A percentile compares a stretch with the other conserved stretches of the same genome.
These are phyloP conservation scores for Dendrobium nobile DNA, from an alignment of 106 monocot genomes.

Conservation along the genomic window DNA sequence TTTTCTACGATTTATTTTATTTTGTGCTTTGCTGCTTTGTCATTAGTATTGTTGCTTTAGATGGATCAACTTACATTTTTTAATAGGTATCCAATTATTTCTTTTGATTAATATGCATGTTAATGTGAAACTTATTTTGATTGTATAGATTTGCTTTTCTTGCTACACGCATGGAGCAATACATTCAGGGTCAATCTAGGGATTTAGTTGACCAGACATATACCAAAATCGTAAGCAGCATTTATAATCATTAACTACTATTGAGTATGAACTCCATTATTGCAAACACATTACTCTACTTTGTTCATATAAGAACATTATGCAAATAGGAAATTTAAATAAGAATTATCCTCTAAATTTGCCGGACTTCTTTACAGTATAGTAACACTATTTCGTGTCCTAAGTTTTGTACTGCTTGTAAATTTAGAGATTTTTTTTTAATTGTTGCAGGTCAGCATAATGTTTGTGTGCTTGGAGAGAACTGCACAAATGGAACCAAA, in stretches of 20 bases:
- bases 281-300: not conserved
- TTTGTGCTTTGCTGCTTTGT: not conserved
- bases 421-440: not conserved
- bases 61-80: not conserved
- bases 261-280: not conserved
- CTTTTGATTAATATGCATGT: not conserved
- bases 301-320: not conserved
- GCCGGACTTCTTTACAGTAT: not conserved
- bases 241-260: not conserved
- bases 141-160: constrained; percentile 69
- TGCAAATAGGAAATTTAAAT: not conserved
- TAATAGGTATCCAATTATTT: not conserved
- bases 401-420: not conserved
- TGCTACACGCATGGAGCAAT: constrained; percentile 95
- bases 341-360: not conserved
- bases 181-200: constrained; percentile 83
- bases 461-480: constrained; percentile 92
- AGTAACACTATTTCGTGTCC: no score
- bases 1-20: not conserved
- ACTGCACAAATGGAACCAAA: constrained; percentile 82
- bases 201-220: constrained; percentile 95
- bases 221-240: constrained; percentile 85
- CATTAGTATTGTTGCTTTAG: not conserved
- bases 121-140: not conserved
- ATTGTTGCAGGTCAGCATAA: constrained; percentile 71